Evolutionary conservation across 2,329 filamentous ascomycete species (phyloP).

Genomic region (Fusarium odoratissimum): DNA sequence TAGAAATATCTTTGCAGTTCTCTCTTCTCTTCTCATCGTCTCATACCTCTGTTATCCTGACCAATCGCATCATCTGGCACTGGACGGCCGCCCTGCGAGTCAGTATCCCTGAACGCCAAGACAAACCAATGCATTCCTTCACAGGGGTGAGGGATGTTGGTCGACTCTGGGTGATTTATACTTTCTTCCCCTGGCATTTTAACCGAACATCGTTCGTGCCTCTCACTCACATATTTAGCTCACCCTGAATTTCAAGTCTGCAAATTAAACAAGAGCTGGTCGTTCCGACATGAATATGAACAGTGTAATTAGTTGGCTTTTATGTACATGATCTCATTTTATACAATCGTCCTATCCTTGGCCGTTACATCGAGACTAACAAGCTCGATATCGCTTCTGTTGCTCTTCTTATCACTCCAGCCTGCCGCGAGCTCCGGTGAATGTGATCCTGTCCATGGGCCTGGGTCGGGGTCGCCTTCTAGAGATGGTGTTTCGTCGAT

Average conservation of each 20-base stretch:
- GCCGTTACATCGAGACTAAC: slow-evolving; percentile 1
- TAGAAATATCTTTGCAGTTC: fast-evolving
- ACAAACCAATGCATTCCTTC: not conserved
- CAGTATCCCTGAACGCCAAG: not conserved
- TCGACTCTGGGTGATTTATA: not conserved
- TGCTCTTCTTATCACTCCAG: slow-evolving; percentile 33
- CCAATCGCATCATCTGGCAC: not conserved
- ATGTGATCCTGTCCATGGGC: not conserved
- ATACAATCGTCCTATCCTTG: not conserved
- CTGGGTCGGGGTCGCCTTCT: not conserved
- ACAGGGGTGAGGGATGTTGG: not conserved
- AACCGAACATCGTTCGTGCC: not conserved
- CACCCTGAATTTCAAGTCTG: not conserved
- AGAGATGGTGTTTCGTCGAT: slow-evolving; percentile 26
- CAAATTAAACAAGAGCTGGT: not conserved
- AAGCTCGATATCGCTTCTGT: slow-evolving; percentile 21
- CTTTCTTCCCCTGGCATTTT: not conserved
- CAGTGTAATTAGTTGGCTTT: not conserved
- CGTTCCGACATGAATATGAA: not conserved
- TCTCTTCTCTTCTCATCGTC: not conserved
- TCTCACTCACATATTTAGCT: not conserved
- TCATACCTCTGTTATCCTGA: not conserved
- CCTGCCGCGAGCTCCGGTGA: slow-evolving; percentile 8
- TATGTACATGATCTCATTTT: not conserved
- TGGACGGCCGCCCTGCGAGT: not conserved